Evolutionary conservation across 345 rosid species (phyloP).

Genomic region (Acer negundo): DNA sequence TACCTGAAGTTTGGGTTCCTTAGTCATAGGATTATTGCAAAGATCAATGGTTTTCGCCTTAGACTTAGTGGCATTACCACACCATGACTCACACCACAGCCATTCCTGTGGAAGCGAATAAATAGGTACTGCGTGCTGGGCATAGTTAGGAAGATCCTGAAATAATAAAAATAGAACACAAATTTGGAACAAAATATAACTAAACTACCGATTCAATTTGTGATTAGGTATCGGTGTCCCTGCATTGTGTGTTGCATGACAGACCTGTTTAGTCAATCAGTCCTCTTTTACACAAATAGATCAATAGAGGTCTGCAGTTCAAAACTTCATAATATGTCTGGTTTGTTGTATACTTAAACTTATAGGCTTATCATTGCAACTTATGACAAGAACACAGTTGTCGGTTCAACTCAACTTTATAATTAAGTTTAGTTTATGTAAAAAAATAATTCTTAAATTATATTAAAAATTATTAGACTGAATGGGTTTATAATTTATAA

Average conservation of each 20-base stretch:
- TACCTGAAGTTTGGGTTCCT: slow-evolving; percentile 98
- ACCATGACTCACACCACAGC: slow-evolving; percentile 99
- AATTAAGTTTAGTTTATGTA: background rate
- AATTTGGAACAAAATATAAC: no score
- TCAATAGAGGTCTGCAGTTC: slow-evolving; percentile 3
- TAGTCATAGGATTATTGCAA: slow-evolving; percentile 99
- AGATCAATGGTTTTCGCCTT: slow-evolving; percentile 95
- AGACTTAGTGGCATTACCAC: slow-evolving; percentile 94
- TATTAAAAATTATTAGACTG: no score
- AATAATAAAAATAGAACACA: slow-evolving; percentile 25
- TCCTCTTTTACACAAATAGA: background rate
- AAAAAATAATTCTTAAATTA: no score
- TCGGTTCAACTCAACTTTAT: background rate
- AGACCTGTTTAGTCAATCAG: no score
- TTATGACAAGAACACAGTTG: background rate
- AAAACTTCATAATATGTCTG: background rate
- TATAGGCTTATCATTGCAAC: no score
- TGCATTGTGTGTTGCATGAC: no score
- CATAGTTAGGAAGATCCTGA: slow-evolving; percentile 99
- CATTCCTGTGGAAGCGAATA: slow-evolving; percentile 96
- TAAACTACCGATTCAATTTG: no score
- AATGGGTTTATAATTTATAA: no score
- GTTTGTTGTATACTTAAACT: background rate
- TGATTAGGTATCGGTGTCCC: no score
- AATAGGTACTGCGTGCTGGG: slow-evolving; percentile 93